Evolutionary conservation across 345 rosid species (phyloP).

Genomic region (Eucalyptus brandiana): DNA sequence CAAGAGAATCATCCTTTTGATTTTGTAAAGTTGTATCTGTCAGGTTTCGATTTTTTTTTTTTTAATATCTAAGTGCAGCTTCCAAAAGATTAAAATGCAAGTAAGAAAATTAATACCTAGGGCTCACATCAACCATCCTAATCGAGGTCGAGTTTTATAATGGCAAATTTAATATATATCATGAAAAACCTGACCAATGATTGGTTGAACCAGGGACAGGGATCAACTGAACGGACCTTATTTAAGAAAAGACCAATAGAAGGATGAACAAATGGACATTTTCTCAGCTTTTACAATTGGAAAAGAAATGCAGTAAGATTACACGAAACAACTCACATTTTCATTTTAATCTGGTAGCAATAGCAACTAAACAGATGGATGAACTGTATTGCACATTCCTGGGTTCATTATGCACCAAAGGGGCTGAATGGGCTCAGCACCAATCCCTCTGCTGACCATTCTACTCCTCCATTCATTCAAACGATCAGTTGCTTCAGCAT

Average conservation of each 20-base stretch:
- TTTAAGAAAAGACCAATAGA: neutral
- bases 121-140: neutral
- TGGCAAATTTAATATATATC: neutral
- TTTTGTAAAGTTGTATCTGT: neutral
- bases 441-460: constrained; percentile 68
- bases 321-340: neutral
- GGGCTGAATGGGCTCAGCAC: constrained; percentile 85
- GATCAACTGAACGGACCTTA: neutral
- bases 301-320: neutral
- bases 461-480: constrained; percentile 78
- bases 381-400: constrained; percentile 55
- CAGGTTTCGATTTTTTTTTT: neutral
- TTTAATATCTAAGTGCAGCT: neutral
- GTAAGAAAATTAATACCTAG: neutral
- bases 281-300: neutral
- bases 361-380: neutral
- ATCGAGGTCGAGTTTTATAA: neutral
- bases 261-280: neutral
- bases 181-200: neutral
- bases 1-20: neutral
- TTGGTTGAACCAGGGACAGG: neutral
- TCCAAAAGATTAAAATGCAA: neutral
- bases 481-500: constrained; percentile 57
- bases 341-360: neutral
- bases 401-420: constrained; percentile 78